phyloP scores from a whole-genome alignment of 768 basidiomycete genomes.

The Pleurotus cornucopiae region DNA sequence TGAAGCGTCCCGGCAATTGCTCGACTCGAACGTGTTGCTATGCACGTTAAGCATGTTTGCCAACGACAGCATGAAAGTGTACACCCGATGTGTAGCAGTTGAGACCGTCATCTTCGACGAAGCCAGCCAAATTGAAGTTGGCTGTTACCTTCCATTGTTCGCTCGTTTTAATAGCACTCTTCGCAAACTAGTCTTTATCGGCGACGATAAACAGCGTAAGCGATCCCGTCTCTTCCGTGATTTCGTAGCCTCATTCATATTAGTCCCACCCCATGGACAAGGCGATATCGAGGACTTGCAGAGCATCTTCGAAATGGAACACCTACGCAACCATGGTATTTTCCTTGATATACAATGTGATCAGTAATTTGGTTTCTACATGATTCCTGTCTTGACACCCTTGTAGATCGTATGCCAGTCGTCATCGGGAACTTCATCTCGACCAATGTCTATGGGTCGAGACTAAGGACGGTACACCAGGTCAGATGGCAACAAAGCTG shows the following conservation, averaged over 20 bases:
- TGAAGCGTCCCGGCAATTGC: slow-evolving; percentile 21
- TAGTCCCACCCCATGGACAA: slow-evolving; percentile 66
- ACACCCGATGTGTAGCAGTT: slow-evolving; percentile 28
- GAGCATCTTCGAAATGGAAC: slow-evolving; percentile 59
- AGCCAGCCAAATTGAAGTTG: slow-evolving; percentile 39
- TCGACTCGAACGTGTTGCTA: slow-evolving; percentile 48
- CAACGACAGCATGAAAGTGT: slow-evolving; percentile 17
- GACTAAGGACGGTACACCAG: slow-evolving; percentile 43
- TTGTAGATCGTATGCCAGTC: slow-evolving; percentile 59
- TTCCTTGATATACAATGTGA: slow-evolving; percentile 65
- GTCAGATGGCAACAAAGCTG: slow-evolving; percentile 36
- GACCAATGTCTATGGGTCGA: slow-evolving; percentile 46
- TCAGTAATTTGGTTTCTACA: neutral
- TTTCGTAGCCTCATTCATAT: slow-evolving; percentile 13
- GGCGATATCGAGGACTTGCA: slow-evolving; percentile 44
- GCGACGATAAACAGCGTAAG: slow-evolving; percentile 50
- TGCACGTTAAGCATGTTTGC: slow-evolving; percentile 70
- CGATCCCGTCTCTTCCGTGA: slow-evolving; percentile 17
- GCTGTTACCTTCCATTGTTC: slow-evolving; percentile 39
- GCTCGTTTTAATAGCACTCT: slow-evolving; percentile 28
- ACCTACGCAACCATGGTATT: slow-evolving; percentile 35
- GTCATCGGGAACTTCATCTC: slow-evolving; percentile 63
- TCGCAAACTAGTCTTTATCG: slow-evolving; percentile 45
- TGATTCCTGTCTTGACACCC: neutral
- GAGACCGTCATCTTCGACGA: slow-evolving; percentile 46